Evolutionary conservation across 345 rosid species (phyloP).

Genomic region (Brassica incana): DNA sequence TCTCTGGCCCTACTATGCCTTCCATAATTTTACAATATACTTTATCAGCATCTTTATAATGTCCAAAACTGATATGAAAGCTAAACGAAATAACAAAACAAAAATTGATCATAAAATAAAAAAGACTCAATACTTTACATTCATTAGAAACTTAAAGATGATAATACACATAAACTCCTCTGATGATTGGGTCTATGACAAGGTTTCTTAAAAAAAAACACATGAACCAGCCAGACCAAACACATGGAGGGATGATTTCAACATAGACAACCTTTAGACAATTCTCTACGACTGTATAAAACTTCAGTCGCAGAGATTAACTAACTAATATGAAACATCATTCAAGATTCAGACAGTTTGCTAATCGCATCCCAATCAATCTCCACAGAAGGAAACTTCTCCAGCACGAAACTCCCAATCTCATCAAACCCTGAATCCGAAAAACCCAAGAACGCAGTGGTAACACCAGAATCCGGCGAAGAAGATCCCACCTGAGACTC

Average conservation of each 20-base stretch:
- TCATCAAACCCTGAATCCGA: conserved; percentile 44
- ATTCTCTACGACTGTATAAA: conserved; percentile 56
- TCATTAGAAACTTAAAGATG: conserved; percentile 3
- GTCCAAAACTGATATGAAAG: background rate
- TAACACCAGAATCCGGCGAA: conserved; percentile 65
- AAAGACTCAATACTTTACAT: conserved; percentile 26
- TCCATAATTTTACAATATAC: conserved; percentile 1
- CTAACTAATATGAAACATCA: conserved; percentile 27
- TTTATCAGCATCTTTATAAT: conserved; percentile 4
- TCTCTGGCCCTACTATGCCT: background rate
- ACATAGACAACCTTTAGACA: conserved; percentile 17
- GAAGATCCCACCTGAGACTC: conserved; percentile 54
- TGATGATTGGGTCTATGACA: conserved; percentile 16
- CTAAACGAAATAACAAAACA: background rate
- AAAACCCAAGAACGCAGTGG: conserved; percentile 48
- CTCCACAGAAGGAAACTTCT: conserved; percentile 79
- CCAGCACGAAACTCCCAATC: conserved; percentile 50
- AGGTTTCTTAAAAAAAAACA: conserved; percentile 13
- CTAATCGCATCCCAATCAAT: conserved; percentile 85
- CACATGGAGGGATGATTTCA: conserved; percentile 11
- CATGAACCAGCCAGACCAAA: conserved; percentile 42
- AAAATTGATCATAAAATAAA: background rate
- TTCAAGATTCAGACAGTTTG: conserved; percentile 45
- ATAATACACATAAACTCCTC: conserved; percentile 23
- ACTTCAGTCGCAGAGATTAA: conserved; percentile 53